Base-by-base conservation (phyloP, 179 eudicot genomes). In the Spinacia oleracea region DNA sequence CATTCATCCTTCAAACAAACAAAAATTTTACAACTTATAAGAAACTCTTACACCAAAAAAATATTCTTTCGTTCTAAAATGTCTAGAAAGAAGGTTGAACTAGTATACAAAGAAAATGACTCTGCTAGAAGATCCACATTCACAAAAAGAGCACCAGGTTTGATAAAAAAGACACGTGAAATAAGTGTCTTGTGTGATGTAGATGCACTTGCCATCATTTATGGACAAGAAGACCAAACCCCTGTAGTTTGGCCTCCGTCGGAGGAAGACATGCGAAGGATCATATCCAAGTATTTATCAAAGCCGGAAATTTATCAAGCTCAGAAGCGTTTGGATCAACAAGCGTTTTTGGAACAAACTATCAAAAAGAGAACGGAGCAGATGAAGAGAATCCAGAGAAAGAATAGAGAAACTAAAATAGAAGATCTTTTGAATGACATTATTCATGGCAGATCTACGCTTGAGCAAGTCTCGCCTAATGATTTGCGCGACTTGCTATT, bases 91-190 rank as follows among this genome's bases (percentile, higher is more conserved):
- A 80, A 64, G 55, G 76, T 85, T 42, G 77, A 48, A 53, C 68
- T 74, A 6, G 65, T 32, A 16, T 70, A 23, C 71, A 70, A 82
- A 12, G 73, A 60, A 35, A 70, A 77, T 58, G 69, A 56, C 9
- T 38, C 74, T 4, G 18, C 83, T 2, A 76, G 87, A 42, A 79
- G 70, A 71, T 79, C 50, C 15, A n/a, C 79, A n/a, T 65, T 35
- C 6, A 67, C 25, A 9, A 81, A 79, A 72, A 76, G 85, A 63
- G 64, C 23, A 50, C 27, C 35, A 1, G 38, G 77, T 0, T 2
- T 84, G 5, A 5, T 77, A 23, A 85, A 82, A 73, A 85, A 79
- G 56, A 53, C 79, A 8, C 16, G 53, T n/a, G 85, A 85, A 72
- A 32, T 82, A 1, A 64, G 67, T 10, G 51, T 70, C 4, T 23